Percentiles rank a stretch among this genome's conserved stretches.
Conservation (phyloP, 2,329 filamentous ascomycete genomes). For the Sarocladium brachiariae region DNA sequence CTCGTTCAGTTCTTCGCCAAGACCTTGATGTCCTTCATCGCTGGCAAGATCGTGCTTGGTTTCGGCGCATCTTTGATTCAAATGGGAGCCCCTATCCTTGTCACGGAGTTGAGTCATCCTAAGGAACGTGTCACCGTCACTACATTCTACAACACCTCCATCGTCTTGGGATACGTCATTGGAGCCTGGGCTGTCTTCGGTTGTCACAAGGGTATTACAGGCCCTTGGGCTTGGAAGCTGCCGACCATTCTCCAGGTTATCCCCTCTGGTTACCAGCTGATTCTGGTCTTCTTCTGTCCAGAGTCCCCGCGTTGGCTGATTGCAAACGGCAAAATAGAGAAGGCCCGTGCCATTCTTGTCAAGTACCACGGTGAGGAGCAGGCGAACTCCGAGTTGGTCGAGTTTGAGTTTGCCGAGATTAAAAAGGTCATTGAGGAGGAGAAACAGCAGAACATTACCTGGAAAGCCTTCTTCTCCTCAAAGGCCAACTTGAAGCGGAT, state of each 20-base stretch:
- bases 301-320: slow-evolving; percentile 56
- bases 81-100: slow-evolving; percentile 34
- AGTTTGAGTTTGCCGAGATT: slow-evolving; percentile 43
- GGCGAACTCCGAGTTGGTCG: slow-evolving; percentile 34
- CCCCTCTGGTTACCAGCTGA: slow-evolving; percentile 34
- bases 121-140: slow-evolving; percentile 32
- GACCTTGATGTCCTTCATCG: slow-evolving; percentile 30
- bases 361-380: slow-evolving; percentile 46
- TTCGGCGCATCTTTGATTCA: slow-evolving; percentile 30
- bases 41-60: slow-evolving; percentile 30
- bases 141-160: slow-evolving; percentile 34
- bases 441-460: slow-evolving; percentile 29
- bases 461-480: slow-evolving; percentile 34
- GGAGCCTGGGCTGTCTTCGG: slow-evolving; percentile 31
- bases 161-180: slow-evolving; percentile 31
- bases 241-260: slow-evolving; percentile 46
- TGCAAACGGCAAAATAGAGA: slow-evolving; percentile 39
- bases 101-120: slow-evolving; percentile 34
- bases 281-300: slow-evolving; percentile 43
- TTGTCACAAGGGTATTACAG: slow-evolving; percentile 11
- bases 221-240: slow-evolving; percentile 42
- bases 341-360: slow-evolving; percentile 43
- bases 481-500: slow-evolving; percentile 32
- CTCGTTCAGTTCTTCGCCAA: slow-evolving; percentile 29
- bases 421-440: slow-evolving; percentile 39